Base-by-base conservation (phyloP, 768 basidiomycete species). In the Myochromella boudieri region DNA sequence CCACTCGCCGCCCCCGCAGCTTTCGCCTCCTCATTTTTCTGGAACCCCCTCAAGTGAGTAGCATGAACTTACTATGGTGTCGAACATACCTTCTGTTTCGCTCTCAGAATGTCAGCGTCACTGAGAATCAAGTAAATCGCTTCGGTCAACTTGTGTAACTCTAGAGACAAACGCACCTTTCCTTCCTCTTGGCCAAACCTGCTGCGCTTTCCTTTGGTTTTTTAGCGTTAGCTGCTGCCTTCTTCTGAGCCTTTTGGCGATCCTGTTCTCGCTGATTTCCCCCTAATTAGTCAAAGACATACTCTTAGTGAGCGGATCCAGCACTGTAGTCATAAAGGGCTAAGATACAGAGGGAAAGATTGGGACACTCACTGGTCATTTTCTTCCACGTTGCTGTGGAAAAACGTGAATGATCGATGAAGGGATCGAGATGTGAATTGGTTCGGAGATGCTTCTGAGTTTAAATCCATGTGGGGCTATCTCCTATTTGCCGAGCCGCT, bases 181-280 rank as follows among this genome's bases (percentile, higher is more conserved):
- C 87, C 68, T 83, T 85, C 57, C 88, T 80, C 66, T 86, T 83
- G 40, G 80, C 76, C 28, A 91, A 72, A 37, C 38, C 69, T 1
- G 71, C 51, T 9, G 76, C 81, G 57, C 84, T 87, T 65, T 89
- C 87, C 67, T 89, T 90, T 29, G 81, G 63, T 67, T 87, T 87
- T 66, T 83, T 85, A 42, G 66, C 67, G 11, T 53, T 44, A 6
- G 70, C 67, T 1, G 76, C 76, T 11, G 70, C 65, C 67, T 87
- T 90, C 72, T 91, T 91, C 70, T 82, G 81, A 11, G 85, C 82
- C 62, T 81, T 84, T 17, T 68, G 66, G 54, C 89, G 86, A 64
- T 85, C 89, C 65, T 68, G 74, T 6, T 91, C 89, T 42, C 89
- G 80, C 64, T 91, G 88, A 62, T 91, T 89, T 56, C 89, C 89